Base-by-base conservation (phyloP, 1,139 yeast genomes). In the Suhomyces panamericanus region DNA sequence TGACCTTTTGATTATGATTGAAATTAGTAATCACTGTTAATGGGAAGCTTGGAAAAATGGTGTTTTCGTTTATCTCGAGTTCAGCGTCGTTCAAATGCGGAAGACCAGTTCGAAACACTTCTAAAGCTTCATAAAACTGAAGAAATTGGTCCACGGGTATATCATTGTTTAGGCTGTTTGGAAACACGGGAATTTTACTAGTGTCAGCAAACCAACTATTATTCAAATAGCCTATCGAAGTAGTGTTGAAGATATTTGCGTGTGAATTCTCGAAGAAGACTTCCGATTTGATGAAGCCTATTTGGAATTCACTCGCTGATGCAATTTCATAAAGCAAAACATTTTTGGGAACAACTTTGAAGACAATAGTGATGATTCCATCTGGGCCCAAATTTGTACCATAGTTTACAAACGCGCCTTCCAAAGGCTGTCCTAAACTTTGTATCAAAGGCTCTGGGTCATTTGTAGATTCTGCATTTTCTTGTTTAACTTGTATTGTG, bases 311-410 rank as follows among this genome's bases (percentile, higher is more conserved):
- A 27, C 56, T 52, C 43, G 59, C 59, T 4, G 71, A 67, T 15
- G 58, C 49, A 14, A 66, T 66, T 22, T 62, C 58, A 49, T 69
- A 69, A 41, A 63, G 59, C 14, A 70, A 43, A 3, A 59, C 59
- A 45, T 67, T 60, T 37, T 60, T 65, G 1, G 73, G 70, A 14
- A 58, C 50, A 1, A 64, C 54, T 44, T 63, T 63, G 49, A 60
- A 65, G 2, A 59, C 59, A 4, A 69, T 41, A 8, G 63, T 55
- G 6, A 66, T 41, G 3, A 66, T 45, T 3, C 67, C 69, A 44
- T 57, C 54, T 6, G 47, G 39, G 14, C 54, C 52, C 15, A 60
- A 40, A 17, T 55, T 52, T 1, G 58, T 49, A 2, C 72, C 72
- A 45, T 57, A 65, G 27, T 59, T 58, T 4, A 60, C 49, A 28